Conservation (phyloP, 768 basidiomycete species). For the Termitomyces sp. region DNA sequence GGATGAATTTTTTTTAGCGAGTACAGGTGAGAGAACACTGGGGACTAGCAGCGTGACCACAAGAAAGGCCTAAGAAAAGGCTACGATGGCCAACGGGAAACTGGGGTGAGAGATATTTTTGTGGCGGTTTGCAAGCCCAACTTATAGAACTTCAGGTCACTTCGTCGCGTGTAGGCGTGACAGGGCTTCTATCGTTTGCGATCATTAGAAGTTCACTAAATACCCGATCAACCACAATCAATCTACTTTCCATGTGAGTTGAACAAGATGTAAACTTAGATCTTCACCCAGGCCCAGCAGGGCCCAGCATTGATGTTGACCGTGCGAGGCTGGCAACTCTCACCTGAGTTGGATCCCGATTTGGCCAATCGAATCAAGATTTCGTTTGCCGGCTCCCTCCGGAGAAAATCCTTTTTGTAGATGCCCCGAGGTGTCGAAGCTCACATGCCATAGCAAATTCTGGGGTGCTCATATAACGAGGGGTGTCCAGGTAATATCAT, state of each 20-base stretch:
- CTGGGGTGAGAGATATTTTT: conserved; percentile 22
- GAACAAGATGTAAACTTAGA: conserved; percentile 19
- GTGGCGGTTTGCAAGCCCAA: conserved; percentile 19
- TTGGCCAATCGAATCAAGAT: conserved; percentile 20
- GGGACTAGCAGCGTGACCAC: conserved; percentile 14
- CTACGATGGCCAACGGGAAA: conserved; percentile 6
- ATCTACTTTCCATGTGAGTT: conserved; percentile 14
- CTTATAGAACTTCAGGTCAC: conserved; percentile 27
- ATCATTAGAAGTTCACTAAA: conserved; percentile 21
- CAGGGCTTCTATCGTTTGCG: conserved; percentile 26
- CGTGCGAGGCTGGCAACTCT: conserved; percentile 5
- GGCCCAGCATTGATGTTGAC: conserved; percentile 8
- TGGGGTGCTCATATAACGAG: conserved; percentile 30
- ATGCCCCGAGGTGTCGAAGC: conserved; percentile 26
- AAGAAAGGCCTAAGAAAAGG: conserved; percentile 16
- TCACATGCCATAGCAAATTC: conserved; percentile 24
- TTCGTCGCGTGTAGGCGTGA: conserved; percentile 28
- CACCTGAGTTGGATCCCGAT: conserved; percentile 20
- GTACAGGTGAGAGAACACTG: conserved; percentile 13
- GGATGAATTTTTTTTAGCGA: conserved; percentile 8
- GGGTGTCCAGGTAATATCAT: conserved; percentile 18
- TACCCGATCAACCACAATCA: conserved; percentile 23
- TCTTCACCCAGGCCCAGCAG: conserved; percentile 15
- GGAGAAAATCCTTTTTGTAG: conserved; percentile 22
- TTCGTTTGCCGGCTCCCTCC: conserved; percentile 29